Evolutionary conservation across 2,329 filamentous ascomycete genomes (phyloP), one percentile per base, ranked within the genome.

Genomic region (Paecilomyces fulvus): DNA sequence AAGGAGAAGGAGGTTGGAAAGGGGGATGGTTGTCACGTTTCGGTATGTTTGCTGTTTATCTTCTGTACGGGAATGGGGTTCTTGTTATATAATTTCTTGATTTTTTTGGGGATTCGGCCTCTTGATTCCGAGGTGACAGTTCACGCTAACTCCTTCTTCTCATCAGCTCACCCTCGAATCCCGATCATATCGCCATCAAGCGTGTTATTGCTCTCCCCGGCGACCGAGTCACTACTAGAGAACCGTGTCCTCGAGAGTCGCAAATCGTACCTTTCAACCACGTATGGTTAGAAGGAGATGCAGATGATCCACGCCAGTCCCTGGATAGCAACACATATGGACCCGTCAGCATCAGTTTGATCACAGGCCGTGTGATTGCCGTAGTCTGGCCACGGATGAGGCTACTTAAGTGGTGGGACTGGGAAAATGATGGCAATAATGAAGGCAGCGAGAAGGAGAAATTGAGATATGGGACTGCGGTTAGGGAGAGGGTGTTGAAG

Each of bases 251-350:
- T 76, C 67, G 65, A 17, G 61, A 61, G 12, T 72, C 79, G 46
- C 73, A 77, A 51, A 80, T 81, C 60, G 83, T 99, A 21, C 92
- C 92, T 4, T 80, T 80, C 60, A 90, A 90, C 17, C 92, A 97
- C 75, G 80, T 97, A 28, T 99, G 94, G 94, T 84, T 99, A 0
- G 92, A 97, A 70, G 94, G 94, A 1, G 94, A 99, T 69, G 90
- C 88, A 11, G 66, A 65, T 28, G 82, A 82, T 65, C 82, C 83
- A 64, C 80, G 82, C 53, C 82, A 83, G 64, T 90, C 84, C 55
- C 71, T 86, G 58, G 94, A 99, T 75, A 96, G 91, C 72, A 95
- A 96, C 73, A 84, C 84, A 11, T 96, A 95, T 71, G 94, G 94
- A 0, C 90, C 94, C 4, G 84, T 95, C 51, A 87, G 88, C 23